Evolutionary conservation across 2,329 filamentous ascomycete genomes (phyloP).

Genomic region (Ramularia collo-cygni): DNA sequence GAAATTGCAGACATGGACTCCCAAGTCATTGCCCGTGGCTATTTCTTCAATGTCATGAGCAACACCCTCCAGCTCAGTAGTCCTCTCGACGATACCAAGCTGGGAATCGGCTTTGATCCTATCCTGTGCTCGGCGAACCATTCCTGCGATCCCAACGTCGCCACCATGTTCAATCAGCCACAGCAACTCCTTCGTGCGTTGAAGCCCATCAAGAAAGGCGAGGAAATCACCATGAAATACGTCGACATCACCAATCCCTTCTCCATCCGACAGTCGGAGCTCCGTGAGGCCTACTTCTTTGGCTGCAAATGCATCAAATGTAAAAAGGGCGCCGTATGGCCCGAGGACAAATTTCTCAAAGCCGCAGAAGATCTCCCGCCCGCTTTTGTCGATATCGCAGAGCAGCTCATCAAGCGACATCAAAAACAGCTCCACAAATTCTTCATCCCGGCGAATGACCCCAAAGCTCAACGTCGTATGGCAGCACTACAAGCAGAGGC

Average conservation of each 20-base stretch:
- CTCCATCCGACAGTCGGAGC: slow-evolving; percentile 45
- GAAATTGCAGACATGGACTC: slow-evolving; percentile 20
- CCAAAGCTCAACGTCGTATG: slow-evolving; percentile 16
- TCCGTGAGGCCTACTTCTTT: slow-evolving; percentile 53
- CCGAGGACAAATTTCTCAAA: slow-evolving; percentile 38
- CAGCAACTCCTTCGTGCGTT: slow-evolving; percentile 47
- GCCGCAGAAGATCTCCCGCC: slow-evolving; percentile 24
- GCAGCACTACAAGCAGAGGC: slow-evolving; percentile 23
- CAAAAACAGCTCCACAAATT: slow-evolving; percentile 16
- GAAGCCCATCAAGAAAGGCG: slow-evolving; percentile 44
- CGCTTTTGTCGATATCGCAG: slow-evolving; percentile 16
- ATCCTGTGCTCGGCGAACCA: slow-evolving; percentile 52
- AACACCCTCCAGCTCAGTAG: slow-evolving; percentile 55
- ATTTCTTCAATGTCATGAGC: slow-evolving; percentile 38
- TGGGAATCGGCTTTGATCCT: slow-evolving; percentile 55
- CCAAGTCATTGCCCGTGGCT: slow-evolving; percentile 8
- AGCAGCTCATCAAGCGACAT: slow-evolving; percentile 19
- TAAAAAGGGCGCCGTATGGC: slow-evolving; percentile 27
- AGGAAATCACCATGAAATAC: slow-evolving; percentile 58
- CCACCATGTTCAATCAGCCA: slow-evolving; percentile 51
- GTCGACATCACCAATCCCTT: slow-evolving; percentile 50
- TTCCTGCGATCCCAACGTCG: slow-evolving; percentile 55
- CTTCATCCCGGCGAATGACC: slow-evolving; percentile 13
- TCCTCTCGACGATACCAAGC: slow-evolving; percentile 45
- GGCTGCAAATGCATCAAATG: slow-evolving; percentile 51